Conservation (phyloP, 2,329 filamentous ascomycete genomes). For the Chaetothyriales sp. region DNA sequence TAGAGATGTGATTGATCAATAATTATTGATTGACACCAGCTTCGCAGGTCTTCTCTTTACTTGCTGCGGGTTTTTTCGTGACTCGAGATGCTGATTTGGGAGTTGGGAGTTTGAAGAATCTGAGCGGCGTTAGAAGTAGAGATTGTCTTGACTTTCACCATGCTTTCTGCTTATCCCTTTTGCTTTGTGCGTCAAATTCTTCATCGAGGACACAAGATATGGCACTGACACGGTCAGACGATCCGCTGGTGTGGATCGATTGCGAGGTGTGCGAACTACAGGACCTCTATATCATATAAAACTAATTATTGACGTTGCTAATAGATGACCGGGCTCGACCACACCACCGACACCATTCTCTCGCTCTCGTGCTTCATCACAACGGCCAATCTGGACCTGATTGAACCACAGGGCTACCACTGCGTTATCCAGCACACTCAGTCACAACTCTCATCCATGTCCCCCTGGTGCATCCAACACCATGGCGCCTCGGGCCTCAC, state of each 20-base stretch:
- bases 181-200: neutral
- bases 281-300: too few relatives aligned
- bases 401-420: conserved; percentile 68
- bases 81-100: too few relatives aligned
- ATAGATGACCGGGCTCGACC: conserved; percentile 83
- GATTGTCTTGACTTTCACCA: too few relatives aligned
- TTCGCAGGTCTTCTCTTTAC: too few relatives aligned
- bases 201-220: conserved; percentile 16
- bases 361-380: conserved; percentile 90
- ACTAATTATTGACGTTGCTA: neutral
- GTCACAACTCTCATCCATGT: conserved; percentile 61
- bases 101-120: too few relatives aligned
- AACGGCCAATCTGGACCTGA: conserved; percentile 56
- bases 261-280: conserved; percentile 44
- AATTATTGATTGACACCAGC: neutral
- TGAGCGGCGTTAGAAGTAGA: too few relatives aligned
- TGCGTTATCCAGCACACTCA: conserved; percentile 59
- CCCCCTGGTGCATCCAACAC: conserved; percentile 71
- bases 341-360: conserved; percentile 66
- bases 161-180: neutral
- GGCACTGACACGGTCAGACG: conserved; percentile 36
- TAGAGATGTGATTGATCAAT: neutral
- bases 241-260: conserved; percentile 76
- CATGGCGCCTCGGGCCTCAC: conserved; percentile 74
- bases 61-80: too few relatives aligned